Evolutionary conservation across 305 asterid genomes (phyloP), one percentile per base, ranked within the genome.

Genomic region (Fraxinus albicans): DNA sequence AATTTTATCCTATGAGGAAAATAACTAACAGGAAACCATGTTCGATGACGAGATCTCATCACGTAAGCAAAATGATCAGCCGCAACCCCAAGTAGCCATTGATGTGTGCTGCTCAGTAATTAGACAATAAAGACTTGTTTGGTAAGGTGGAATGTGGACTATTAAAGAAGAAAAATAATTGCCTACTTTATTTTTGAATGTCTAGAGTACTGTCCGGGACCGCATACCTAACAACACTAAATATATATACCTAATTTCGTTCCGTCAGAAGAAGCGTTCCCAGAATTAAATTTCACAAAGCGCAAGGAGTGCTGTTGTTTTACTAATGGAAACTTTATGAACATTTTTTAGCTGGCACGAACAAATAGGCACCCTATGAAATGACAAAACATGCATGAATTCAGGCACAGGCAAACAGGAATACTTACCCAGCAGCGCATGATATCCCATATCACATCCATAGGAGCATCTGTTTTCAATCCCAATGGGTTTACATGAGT

Each of bases 341-440:
- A 53, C 50, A 44, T 6, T 23, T 12, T 31, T 47, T 55, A 25
- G 21, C 42, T 58, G 44, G 81, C 78, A 21, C 33, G 78, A 40
- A 76, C 25, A 63, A 33, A 10, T 36, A 44, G 73, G 34, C 17
- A 31, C n/a, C 44, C 38, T 15, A 69, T 31, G 75, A 70, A 13
- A 13, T 31, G 9, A 70, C 31, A 13, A 40, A 36, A 50, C 72
- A 19, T 74, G 73, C 70, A 79, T 15, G 67, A n/a, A 35, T 35
- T 27, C 55, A 17, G 2, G 53, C 10, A 29, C 4, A 83, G 35
- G 38, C 19, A 55, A 80, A 9, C 15, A 29, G 27, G 3, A 38
- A 67, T 58, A 77, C 91, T 86, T 89, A 96, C 98, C 99, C 98
- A 96, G 84, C 98, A 95, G 47, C 99, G 98, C 99, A 96, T 96